phyloP scores from a whole-genome alignment of 257 asterid species.

The Gardenia jasminoides region DNA sequence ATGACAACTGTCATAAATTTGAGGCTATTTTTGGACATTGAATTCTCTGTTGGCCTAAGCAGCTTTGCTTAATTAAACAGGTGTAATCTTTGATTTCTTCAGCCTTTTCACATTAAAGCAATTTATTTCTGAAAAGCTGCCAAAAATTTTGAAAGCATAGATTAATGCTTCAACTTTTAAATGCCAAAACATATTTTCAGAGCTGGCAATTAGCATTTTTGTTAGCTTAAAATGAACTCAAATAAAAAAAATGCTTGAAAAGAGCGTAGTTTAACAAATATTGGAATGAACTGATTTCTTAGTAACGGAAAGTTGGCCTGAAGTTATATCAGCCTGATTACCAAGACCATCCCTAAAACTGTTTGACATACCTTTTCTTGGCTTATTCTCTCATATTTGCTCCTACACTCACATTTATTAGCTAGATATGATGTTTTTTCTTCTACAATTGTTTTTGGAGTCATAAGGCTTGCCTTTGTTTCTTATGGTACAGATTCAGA shows the following conservation, averaged over 20 bases:
- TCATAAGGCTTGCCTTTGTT: not conserved
- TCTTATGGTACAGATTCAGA: slow-evolving; percentile 55
- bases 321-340: not conserved
- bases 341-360: not conserved
- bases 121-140: not conserved
- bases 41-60: not conserved
- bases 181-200: not conserved
- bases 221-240: not conserved
- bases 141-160: not conserved
- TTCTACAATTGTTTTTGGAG: not conserved
- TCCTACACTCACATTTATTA: not conserved
- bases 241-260: not conserved
- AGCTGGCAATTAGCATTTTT: not conserved
- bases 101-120: not conserved
- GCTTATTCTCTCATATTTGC: not conserved
- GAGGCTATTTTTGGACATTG: not conserved
- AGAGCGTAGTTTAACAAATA: not conserved
- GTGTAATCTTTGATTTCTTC: not conserved
- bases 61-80: not conserved
- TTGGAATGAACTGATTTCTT: not conserved
- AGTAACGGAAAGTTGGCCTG: not conserved
- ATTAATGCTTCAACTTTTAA: not conserved
- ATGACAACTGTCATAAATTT: not conserved
- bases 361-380: not conserved
- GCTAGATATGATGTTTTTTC: not conserved